phyloP scores from a whole-genome alignment of 2,329 filamentous ascomycete species.

The Trichoderma sp. region DNA sequence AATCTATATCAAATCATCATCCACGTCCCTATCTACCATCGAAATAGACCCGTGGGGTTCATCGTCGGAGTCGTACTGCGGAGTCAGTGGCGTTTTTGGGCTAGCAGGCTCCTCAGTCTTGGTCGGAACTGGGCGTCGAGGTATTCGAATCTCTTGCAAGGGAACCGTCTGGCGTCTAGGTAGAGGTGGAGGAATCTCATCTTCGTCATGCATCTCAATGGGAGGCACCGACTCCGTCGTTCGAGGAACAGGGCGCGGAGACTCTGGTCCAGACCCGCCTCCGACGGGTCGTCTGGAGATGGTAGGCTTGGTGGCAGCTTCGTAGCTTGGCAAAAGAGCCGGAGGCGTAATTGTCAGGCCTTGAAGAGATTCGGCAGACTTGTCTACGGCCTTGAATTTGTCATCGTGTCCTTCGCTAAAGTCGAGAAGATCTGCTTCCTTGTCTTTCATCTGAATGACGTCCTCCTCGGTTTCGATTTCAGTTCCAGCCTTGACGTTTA shows the following conservation, averaged over 20 bases:
- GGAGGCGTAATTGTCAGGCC: slow-evolving; percentile 39
- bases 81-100: slow-evolving; percentile 35
- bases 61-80: slow-evolving; percentile 39
- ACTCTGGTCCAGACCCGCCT: background rate
- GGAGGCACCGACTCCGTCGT: slow-evolving; percentile 9
- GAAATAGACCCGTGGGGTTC: slow-evolving; percentile 44
- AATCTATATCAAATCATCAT: slow-evolving; percentile 33
- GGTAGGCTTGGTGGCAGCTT: slow-evolving; percentile 33
- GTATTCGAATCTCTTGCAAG: slow-evolving; percentile 6
- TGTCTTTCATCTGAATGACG: slow-evolving; percentile 52
- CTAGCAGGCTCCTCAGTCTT: background rate
- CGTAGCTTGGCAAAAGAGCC: slow-evolving; percentile 32
- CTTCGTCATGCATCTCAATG: background rate
- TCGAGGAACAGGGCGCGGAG: background rate
- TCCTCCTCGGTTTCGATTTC: slow-evolving; percentile 59
- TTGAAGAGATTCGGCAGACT: slow-evolving; percentile 36
- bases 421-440: slow-evolving; percentile 40
- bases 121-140: slow-evolving; percentile 21
- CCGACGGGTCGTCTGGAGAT: slow-evolving; percentile 32
- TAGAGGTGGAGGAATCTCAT: background rate
- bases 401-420: slow-evolving; percentile 33
- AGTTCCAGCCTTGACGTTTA: slow-evolving; percentile 49
- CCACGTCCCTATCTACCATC: slow-evolving; percentile 45
- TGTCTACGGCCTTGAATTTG: background rate
- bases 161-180: slow-evolving; percentile 24